phyloP scores from a whole-genome alignment of 805 yeast genomes.

The Brettanomyces custersianus region DNA sequence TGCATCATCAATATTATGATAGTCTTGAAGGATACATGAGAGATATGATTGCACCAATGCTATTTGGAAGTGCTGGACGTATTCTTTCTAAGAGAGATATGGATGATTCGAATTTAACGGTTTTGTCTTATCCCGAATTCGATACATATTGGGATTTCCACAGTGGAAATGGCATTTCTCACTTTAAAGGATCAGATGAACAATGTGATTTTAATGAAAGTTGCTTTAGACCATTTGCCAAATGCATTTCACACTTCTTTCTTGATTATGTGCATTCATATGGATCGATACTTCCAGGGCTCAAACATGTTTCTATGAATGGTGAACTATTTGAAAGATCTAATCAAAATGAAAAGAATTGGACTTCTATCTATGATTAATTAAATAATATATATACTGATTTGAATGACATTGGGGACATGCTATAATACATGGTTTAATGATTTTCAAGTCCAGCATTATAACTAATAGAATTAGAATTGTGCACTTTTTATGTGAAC shows the following conservation, averaged over 20 bases:
- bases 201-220: slow-evolving; percentile 36
- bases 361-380: slow-evolving; percentile 12
- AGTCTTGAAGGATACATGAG: slow-evolving; percentile 35
- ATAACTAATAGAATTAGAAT: no score
- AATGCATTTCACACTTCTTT: slow-evolving; percentile 39
- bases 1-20: slow-evolving; percentile 56
- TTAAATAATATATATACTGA: neutral
- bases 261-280: slow-evolving; percentile 31
- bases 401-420: no score
- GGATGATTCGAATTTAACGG: slow-evolving; percentile 15
- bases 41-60: slow-evolving; percentile 52
- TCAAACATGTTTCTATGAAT: slow-evolving; percentile 27
- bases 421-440: no score
- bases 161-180: slow-evolving; percentile 26
- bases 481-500: no score
- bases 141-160: slow-evolving; percentile 40
- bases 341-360: neutral
- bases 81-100: slow-evolving; percentile 29
- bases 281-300: slow-evolving; percentile 23
- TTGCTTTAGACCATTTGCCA: slow-evolving; percentile 31
- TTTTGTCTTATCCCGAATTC: slow-evolving; percentile 24
- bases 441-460: no score
- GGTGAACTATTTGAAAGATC: slow-evolving; percentile 32
- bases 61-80: slow-evolving; percentile 45
- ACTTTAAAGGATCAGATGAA: slow-evolving; percentile 24